Conservation (phyloP, 441 rosid species). For the Jatropha podagrica region DNA sequence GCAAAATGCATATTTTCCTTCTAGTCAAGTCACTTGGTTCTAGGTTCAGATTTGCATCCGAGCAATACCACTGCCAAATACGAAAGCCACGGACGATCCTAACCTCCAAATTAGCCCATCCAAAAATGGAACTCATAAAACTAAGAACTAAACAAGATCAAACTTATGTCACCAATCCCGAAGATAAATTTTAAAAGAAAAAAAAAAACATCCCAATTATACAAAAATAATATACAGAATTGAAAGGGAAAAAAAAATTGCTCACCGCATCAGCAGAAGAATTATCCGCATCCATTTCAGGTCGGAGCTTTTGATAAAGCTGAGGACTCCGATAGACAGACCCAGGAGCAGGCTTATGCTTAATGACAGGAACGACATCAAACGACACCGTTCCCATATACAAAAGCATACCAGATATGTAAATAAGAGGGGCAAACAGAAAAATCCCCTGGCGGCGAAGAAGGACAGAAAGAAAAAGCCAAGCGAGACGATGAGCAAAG, state of each 20-base stretch:
- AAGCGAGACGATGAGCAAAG: conserved; percentile 73
- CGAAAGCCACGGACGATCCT: neutral
- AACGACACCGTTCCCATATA: conserved; percentile 89
- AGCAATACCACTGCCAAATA: neutral
- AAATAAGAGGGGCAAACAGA: conserved; percentile 82
- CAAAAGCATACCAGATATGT: conserved; percentile 88
- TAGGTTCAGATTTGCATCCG: conserved; percentile 10
- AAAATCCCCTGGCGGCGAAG: conserved; percentile 92
- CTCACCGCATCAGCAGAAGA: conserved; percentile 88
- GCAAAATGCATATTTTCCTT: neutral
- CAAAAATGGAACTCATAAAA: conserved; percentile 12
- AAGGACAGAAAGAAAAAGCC: conserved; percentile 79
- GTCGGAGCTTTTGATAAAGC: conserved; percentile 73
- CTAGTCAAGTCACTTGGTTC: neutral
- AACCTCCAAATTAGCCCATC: neutral
- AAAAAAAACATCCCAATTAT: no score
- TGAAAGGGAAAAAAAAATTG: conserved; percentile 3
- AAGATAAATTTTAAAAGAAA: neutral
- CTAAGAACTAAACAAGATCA: neutral
- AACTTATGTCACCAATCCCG: neutral
- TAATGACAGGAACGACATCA: conserved; percentile 63
- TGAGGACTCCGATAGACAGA: conserved; percentile 90
- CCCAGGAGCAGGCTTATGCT: conserved; percentile 68
- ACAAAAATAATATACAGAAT: neutral
- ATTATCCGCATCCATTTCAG: conserved; percentile 87